Evolutionary conservation across 495 filamentous ascomycete genomes (phyloP), one percentile per base, ranked within the genome.

Genomic region (Trichoderma parareesei): DNA sequence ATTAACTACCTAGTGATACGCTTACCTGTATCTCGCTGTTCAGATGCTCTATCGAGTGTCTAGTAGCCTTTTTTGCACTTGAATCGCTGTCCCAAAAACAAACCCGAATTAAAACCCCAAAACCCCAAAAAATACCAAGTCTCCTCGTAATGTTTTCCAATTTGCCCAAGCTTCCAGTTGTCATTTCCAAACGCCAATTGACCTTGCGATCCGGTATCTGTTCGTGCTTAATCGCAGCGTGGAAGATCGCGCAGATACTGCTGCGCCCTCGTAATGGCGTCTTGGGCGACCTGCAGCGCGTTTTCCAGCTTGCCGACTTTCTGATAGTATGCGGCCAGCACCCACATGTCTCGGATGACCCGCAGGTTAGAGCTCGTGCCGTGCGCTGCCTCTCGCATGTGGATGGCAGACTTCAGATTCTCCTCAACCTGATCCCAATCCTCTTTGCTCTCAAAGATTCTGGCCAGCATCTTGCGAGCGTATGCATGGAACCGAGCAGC

Each of bases 381-480:
- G 38, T 63, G 61, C 42, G 61, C 61, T 16, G 61, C 61, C 14
- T 63, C 61, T 37, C 61, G 41, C 41, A 37, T 63, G 18, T 20
- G 18, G n/a, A 63, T 46, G n/a, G 61, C 61, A 10, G 33, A 48
- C 27, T 46, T 63, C 8, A 63, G 20, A n/a, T 63, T 63, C 42
- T 46, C 37, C 16, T 63, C 61, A 13, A 44, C 61, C 9, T n/a
- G 40, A 9, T 63, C 61, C 61, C 61, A 63, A 6, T 46, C 61
- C 40, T 37, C 11, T 40, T 35, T 27, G 40, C 43, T 44, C 41
- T 63, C 41, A 14, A 27, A 44, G 16, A 63, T 11, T 18, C 61
- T 42, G n/a, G 61, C 61, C 18, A 63, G 61, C 61, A 63, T 63
- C 42, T 63, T 63, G 61, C 61, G 61, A 4, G 61, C 61, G 38